Percentiles rank a stretch among this genome's conserved stretches.
phyloP scores from a whole-genome alignment of 2,329 filamentous ascomycete species.

The Trichoderma brevicompactum region DNA sequence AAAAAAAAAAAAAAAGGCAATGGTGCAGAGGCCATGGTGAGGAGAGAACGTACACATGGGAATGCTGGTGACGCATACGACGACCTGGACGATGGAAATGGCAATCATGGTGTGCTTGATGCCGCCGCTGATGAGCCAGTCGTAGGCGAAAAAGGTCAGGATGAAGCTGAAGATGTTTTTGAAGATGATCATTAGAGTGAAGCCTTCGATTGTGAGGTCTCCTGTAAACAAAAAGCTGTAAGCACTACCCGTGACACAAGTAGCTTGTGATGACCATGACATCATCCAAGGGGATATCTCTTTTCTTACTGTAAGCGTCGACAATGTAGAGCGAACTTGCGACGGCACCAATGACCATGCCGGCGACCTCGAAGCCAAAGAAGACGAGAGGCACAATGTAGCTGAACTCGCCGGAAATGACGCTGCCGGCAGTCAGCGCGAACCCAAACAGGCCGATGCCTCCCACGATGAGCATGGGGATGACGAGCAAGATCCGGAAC shows the following conservation, averaged over 20 bases:
- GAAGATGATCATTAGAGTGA: slow-evolving; percentile 88
- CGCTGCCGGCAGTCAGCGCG: slow-evolving; percentile 70
- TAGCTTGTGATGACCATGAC: background rate
- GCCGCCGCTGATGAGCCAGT: slow-evolving; percentile 75
- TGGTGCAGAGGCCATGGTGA: accelerated
- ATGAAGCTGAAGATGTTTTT: slow-evolving; percentile 93
- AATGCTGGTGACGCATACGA: slow-evolving; percentile 73
- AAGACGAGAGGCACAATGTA: slow-evolving; percentile 80
- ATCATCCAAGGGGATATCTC: background rate
- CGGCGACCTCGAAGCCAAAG: slow-evolving; percentile 81
- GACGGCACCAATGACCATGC: slow-evolving; percentile 91
- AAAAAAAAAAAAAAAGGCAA: background rate
- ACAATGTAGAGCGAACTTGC: slow-evolving; percentile 86
- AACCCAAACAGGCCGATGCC: slow-evolving; percentile 84
- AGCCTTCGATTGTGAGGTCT: slow-evolving; percentile 82
- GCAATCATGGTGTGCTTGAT: slow-evolving; percentile 67
- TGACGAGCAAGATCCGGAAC: slow-evolving; percentile 80
- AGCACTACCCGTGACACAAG: slow-evolving; percentile 11
- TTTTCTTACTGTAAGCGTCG: slow-evolving; percentile 77
- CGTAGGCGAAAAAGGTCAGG: slow-evolving; percentile 80
- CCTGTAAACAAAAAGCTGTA: slow-evolving; percentile 48
- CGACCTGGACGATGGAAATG: slow-evolving; percentile 77
- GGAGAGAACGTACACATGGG: slow-evolving; percentile 73
- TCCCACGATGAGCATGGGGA: slow-evolving; percentile 80
- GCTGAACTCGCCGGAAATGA: slow-evolving; percentile 59